Conservation (phyloP, 768 basidiomycete species). For the Suillus clintonianus region DNA sequence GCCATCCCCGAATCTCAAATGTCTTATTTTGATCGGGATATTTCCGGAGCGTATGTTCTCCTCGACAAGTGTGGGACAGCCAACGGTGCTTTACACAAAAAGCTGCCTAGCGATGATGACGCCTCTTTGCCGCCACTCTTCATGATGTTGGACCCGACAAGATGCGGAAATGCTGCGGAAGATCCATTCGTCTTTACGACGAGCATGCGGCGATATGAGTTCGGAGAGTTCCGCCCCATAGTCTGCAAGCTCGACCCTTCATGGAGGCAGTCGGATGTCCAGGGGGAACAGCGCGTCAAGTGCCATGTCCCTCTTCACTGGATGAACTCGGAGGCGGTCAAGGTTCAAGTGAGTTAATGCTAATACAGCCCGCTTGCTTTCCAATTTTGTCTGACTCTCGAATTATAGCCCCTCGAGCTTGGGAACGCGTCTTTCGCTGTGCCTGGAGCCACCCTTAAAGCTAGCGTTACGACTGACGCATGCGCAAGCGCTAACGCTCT, state of each 20-base stretch:
- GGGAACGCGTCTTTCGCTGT: slow-evolving; percentile 65
- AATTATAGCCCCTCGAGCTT: slow-evolving; percentile 50
- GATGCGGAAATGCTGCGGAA: slow-evolving; percentile 69
- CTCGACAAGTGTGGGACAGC: slow-evolving; percentile 90
- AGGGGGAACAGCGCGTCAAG: slow-evolving; percentile 49
- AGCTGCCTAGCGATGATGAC: slow-evolving; percentile 45
- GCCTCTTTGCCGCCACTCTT: slow-evolving; percentile 57
- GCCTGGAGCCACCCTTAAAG: slow-evolving; percentile 53
- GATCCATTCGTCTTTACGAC: slow-evolving; percentile 88
- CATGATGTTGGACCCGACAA: slow-evolving; percentile 85
- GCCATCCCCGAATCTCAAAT: slow-evolving; percentile 51
- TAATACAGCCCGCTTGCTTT: background rate
- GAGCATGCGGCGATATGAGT: slow-evolving; percentile 76
- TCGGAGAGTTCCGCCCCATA: slow-evolving; percentile 77
- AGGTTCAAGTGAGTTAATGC: slow-evolving; percentile 50
- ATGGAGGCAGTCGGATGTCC: slow-evolving; percentile 73
- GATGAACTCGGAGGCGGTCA: slow-evolving; percentile 50
- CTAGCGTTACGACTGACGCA: slow-evolving; percentile 56
- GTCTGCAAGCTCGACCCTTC: slow-evolving; percentile 69
- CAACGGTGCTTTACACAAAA: slow-evolving; percentile 79
- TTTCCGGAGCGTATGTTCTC: slow-evolving; percentile 78
- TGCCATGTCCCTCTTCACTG: slow-evolving; percentile 69
- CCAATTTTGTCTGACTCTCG: slow-evolving; percentile 5
- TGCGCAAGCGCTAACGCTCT: slow-evolving; percentile 80
- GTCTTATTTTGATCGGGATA: slow-evolving; percentile 68